phyloP scores from a whole-genome alignment of 257 asterid genomes.

The Solanum stenotomum region DNA sequence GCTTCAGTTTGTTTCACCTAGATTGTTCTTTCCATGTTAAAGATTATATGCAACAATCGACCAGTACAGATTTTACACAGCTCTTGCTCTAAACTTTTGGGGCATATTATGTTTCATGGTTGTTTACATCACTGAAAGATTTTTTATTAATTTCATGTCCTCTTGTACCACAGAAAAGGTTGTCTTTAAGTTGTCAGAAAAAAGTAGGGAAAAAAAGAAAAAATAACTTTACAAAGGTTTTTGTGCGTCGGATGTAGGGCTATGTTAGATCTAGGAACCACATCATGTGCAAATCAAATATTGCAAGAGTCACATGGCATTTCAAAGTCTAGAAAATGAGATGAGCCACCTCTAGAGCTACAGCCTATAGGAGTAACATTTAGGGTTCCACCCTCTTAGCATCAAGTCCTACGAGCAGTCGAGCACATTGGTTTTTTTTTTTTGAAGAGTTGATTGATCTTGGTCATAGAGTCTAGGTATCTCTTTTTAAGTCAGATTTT shows the following conservation, averaged over 20 bases:
- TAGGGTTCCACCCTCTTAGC: background rate
- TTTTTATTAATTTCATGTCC: background rate
- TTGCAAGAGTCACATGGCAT: background rate
- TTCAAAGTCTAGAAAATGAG: background rate
- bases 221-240: background rate
- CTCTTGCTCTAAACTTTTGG: background rate
- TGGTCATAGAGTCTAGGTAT: background rate
- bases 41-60: background rate
- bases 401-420: background rate
- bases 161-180: background rate
- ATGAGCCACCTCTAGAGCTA: background rate
- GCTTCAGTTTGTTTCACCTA: background rate
- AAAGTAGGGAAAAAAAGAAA: background rate
- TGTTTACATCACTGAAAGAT: background rate
- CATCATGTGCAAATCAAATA: background rate
- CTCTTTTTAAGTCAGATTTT: background rate
- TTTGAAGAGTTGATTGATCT: background rate
- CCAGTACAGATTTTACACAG: background rate
- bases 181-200: background rate
- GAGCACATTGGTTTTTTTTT: background rate
- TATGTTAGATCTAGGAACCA: background rate
- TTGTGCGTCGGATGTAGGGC: background rate
- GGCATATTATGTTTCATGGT: background rate
- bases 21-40: background rate
- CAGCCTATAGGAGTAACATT: background rate